Percentiles rank a stretch among this genome's conserved stretches.
Conservation (phyloP, 1,139 yeast genomes). For the Blastobotrys indianensis region DNA sequence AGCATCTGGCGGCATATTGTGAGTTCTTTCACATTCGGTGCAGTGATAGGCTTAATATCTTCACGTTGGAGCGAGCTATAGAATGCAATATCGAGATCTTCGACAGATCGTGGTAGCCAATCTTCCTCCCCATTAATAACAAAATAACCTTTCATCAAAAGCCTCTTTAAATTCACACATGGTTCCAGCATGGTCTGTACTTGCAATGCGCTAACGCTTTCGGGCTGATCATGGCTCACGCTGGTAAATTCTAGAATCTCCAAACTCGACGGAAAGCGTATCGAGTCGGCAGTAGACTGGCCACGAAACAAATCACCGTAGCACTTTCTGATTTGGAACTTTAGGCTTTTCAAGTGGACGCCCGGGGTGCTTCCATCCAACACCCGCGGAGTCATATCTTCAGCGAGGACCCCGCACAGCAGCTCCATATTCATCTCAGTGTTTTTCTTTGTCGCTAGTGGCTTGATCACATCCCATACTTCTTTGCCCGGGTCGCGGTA, state of each 20-base stretch:
- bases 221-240: conserved; percentile 2
- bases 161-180: neutral
- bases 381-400: neutral
- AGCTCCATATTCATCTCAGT: conserved; percentile 3
- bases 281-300: no score
- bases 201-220: neutral
- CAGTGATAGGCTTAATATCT: neutral
- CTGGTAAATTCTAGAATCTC: conserved; percentile 4
- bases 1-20: conserved; percentile 2
- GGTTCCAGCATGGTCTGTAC: neutral
- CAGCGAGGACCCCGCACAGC: conserved; percentile 1
- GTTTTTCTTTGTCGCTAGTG: neutral
- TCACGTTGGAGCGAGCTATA: neutral
- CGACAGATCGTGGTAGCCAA: conserved; percentile 2
- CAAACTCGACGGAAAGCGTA: neutral
- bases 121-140: neutral
- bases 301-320: neutral
- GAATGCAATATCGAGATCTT: conserved; percentile 5
- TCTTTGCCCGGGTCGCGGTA: conserved; percentile 1
- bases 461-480: neutral
- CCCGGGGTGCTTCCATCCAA: neutral
- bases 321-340: conserved; percentile 5
- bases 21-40: neutral
- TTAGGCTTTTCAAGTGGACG: neutral
- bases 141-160: conserved; percentile 4